Evolutionary conservation across 2,329 filamentous ascomycete genomes (phyloP).

Genomic region (Xylaria sp.): DNA sequence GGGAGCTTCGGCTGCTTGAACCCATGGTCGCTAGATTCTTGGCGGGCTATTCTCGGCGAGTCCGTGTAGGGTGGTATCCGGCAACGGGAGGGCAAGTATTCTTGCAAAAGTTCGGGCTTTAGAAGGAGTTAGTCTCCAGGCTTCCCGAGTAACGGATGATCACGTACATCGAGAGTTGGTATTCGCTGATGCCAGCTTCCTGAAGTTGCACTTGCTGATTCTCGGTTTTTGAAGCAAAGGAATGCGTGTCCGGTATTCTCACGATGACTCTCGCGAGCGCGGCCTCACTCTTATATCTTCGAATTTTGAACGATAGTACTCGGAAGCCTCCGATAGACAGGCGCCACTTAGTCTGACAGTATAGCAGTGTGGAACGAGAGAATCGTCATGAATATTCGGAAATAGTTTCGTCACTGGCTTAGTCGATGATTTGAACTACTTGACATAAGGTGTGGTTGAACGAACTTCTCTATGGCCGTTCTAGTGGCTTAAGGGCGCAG

Average conservation of each 20-base stretch:
- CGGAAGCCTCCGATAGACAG: slow-evolving; percentile 1
- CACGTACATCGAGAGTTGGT: slow-evolving; percentile 16
- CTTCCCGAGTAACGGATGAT: neutral
- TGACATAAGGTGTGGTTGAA: slow-evolving; percentile 2
- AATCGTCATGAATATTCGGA: slow-evolving; percentile 13
- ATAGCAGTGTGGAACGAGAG: neutral
- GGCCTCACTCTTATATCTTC: slow-evolving; percentile 26
- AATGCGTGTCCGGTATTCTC: neutral
- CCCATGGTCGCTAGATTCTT: slow-evolving; percentile 18
- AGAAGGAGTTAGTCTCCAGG: slow-evolving; percentile 11
- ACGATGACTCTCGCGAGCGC: slow-evolving; percentile 1
- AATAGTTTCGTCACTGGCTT: slow-evolving; percentile 1
- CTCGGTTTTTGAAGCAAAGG: neutral
- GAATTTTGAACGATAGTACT: neutral
- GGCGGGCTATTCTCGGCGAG: neutral
- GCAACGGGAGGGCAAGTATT: neutral
- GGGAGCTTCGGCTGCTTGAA: slow-evolving; percentile 33
- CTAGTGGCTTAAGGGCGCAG: neutral
- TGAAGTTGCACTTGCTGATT: slow-evolving; percentile 1
- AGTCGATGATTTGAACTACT: neutral
- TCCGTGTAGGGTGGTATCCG: slow-evolving; percentile 12
- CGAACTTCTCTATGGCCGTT: neutral
- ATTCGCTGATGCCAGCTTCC: neutral
- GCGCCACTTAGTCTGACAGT: slow-evolving; percentile 14
- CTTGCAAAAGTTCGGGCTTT: slow-evolving; percentile 21